Evolutionary conservation across 1,284 basidiomycete genomes (phyloP).

Genomic region (Entoloma clypeatum): DNA sequence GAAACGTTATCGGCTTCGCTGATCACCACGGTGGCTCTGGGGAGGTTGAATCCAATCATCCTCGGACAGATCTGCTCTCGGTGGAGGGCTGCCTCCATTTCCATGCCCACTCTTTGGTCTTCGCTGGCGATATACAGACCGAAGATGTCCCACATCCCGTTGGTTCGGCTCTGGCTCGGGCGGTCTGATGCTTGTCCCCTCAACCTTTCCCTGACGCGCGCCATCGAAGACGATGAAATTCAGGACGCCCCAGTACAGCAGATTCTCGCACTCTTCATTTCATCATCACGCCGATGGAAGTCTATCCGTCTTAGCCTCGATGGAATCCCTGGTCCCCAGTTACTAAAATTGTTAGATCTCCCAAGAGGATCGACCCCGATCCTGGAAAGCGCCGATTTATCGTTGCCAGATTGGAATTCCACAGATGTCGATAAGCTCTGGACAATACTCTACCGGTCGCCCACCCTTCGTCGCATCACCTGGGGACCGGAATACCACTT

Average conservation of each 20-base stretch:
- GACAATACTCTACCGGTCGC: slow-evolving; percentile 3
- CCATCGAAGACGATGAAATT: neutral
- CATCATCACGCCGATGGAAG: slow-evolving; percentile 1
- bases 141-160: slow-evolving; percentile 3
- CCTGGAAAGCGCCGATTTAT: slow-evolving; percentile 7
- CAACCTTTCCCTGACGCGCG: slow-evolving; percentile 6
- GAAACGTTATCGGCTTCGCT: slow-evolving; percentile 1
- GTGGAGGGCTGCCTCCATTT: slow-evolving; percentile 9
- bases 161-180: slow-evolving; percentile 14
- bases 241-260: neutral
- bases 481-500: slow-evolving; percentile 1
- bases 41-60: slow-evolving; percentile 6
- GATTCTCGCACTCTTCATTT: slow-evolving; percentile 4
- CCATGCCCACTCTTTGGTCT: slow-evolving; percentile 13
- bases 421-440: neutral
- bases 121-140: slow-evolving; percentile 15
- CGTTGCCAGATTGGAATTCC: neutral
- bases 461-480: slow-evolving; percentile 1
- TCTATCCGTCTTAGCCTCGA: slow-evolving; percentile 3
- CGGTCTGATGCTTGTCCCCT: slow-evolving; percentile 6
- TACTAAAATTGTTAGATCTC: neutral
- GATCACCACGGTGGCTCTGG: slow-evolving; percentile 1
- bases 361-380: neutral
- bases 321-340: neutral
- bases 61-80: slow-evolving; percentile 14